phyloP scores from a whole-genome alignment of 352 stramenopile species.

The Pythium dissotocum region DNA sequence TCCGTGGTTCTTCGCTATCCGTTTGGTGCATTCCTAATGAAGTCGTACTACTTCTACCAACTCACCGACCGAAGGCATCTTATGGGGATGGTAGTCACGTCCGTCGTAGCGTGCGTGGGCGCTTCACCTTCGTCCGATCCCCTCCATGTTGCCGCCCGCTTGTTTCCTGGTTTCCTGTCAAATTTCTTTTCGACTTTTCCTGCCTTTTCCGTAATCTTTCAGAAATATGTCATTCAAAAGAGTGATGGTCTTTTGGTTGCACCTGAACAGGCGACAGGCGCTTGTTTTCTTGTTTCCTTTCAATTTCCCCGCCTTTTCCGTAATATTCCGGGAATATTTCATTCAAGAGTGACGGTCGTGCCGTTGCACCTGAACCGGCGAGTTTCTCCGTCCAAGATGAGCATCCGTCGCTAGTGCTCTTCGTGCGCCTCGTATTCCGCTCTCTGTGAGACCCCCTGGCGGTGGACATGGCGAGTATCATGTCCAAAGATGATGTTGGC shows the following conservation, averaged over 20 bases:
- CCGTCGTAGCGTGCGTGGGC: too few species aligned
- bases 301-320: background rate
- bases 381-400: background rate
- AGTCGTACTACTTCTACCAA: too few species aligned
- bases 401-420: conserved; percentile 1
- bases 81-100: too few species aligned
- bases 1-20: too few species aligned
- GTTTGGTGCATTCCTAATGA: too few species aligned
- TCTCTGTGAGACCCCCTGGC: background rate
- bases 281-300: too few species aligned
- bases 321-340: background rate
- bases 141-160: too few species aligned
- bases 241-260: background rate
- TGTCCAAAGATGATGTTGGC: background rate
- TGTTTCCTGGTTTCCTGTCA: too few species aligned
- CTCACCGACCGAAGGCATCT: too few species aligned
- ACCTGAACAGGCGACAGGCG: background rate
- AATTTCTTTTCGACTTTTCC: too few species aligned
- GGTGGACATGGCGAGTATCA: background rate
- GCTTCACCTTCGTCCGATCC: too few species aligned
- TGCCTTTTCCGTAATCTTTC: background rate
- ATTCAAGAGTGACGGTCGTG: background rate
- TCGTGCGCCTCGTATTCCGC: background rate
- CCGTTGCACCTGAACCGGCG: background rate
- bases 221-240: background rate